These are phyloP conservation scores for Leptoxyphium fumago DNA, from an alignment of 2,329 filamentous ascomycete species.

Conservation along the genomic window DNA sequence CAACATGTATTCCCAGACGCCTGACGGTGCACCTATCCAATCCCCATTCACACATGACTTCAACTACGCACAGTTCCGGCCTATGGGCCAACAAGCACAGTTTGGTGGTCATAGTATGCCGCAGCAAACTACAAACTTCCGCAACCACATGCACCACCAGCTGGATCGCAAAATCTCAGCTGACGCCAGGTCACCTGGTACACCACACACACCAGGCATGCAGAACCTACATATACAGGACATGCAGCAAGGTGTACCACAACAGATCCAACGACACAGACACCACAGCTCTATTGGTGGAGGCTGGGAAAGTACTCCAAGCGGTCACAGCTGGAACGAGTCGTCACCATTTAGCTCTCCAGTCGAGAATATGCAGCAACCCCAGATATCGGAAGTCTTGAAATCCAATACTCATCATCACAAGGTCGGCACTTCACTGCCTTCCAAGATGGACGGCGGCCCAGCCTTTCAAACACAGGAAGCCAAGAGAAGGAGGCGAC, in stretches of 20 bases:
- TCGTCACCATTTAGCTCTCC: constrained; percentile 88
- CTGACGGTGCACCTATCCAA: constrained; percentile 80
- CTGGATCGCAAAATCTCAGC: constrained; percentile 47
- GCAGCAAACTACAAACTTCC: constrained; percentile 13
- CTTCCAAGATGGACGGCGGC: constrained; percentile 57
- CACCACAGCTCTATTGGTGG: constrained; percentile 29
- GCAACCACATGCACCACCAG: constrained; percentile 21
- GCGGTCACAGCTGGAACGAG: constrained; percentile 58
- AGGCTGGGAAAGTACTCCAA: constrained; percentile 76
- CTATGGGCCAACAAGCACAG: constrained; percentile 43
- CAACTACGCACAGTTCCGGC: constrained; percentile 61
- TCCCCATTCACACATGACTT: constrained; percentile 72
- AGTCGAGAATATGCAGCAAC: constrained; percentile 51
- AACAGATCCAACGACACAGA: constrained; percentile 40
- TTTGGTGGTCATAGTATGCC: constrained; percentile 17
- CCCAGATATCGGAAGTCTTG: constrained; percentile 78
- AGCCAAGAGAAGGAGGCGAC: constrained; percentile 76
- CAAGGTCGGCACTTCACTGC: constrained; percentile 48
- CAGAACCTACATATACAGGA: constrained; percentile 49
- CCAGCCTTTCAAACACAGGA: constrained; percentile 61
- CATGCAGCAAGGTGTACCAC: constrained; percentile 39
- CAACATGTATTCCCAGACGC: constrained; percentile 71
- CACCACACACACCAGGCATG: constrained; percentile 69
- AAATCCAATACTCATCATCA: constrained; percentile 58
- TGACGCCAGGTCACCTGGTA: constrained; percentile 64